A percentile compares a stretch with the other conserved stretches of the same genome.
These are phyloP conservation scores for Phalaenopsis aphrodite DNA, from an alignment of 106 monocot genomes.

Conservation along the genomic window DNA sequence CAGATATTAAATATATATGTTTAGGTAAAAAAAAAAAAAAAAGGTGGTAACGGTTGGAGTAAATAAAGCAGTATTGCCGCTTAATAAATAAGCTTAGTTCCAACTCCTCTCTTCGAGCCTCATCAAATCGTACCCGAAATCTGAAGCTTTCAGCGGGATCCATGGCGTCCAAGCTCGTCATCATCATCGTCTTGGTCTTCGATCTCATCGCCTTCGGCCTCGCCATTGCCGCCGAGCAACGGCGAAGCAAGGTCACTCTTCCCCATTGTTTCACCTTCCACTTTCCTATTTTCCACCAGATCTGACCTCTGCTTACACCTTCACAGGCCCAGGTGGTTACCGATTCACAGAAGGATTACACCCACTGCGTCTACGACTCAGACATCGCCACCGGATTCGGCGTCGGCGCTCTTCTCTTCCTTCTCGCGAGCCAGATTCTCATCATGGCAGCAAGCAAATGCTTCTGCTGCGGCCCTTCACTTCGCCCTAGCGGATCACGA, in stretches of 20 bases:
- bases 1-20: not conserved
- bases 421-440: constrained; percentile 32
- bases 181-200: constrained; percentile 23
- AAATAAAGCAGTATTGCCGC: not conserved
- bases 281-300: not conserved
- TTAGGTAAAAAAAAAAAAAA: not conserved
- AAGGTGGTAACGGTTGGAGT: not conserved
- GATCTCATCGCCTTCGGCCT: constrained; percentile 51
- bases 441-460: constrained; percentile 47
- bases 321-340: constrained; percentile 26
- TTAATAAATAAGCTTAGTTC: not conserved
- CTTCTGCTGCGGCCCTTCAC: constrained; percentile 45
- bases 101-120: not conserved
- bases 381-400: constrained; percentile 49
- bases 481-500: constrained; percentile 37
- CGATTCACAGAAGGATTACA: constrained; percentile 33
- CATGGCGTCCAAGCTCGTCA: constrained; percentile 46
- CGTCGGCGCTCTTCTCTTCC: constrained; percentile 43
- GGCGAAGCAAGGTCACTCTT: constrained; percentile 32
- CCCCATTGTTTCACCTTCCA: not conserved
- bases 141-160: constrained; percentile 7
- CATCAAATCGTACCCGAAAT: not conserved
- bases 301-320: not conserved
- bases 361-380: constrained; percentile 54
- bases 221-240: constrained; percentile 49